Evolutionary conservation across 140 eudicot genomes (phyloP), one percentile per base, ranked within the genome.

Genomic region (Ambrosia hybrid): DNA sequence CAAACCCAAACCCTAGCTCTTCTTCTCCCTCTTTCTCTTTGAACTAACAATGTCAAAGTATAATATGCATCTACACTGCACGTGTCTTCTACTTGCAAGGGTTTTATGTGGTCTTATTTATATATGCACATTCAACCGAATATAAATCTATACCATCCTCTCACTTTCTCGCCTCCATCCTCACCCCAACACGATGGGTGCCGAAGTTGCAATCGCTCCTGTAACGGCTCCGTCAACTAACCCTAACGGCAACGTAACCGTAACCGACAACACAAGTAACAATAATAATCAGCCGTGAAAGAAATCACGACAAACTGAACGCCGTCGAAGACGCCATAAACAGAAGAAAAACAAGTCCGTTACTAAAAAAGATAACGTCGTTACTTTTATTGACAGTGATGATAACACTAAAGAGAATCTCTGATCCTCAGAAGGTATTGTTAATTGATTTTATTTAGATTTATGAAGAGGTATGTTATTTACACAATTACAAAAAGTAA

Each of bases 261-360:
- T 57, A 21, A 57, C 30, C 36, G 37, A 21, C 38, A 57, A 57
- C 34, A 56, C 16, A 16, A 55, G 2, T 3, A 26, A 41, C 7
- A 41, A 72, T 65, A 75, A 2, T 0, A 16, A 30, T 56, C 78
- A 68, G 49, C 66, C 60, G 12, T 36, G 78, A 49, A 91, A 85
- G 82, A 92, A 89, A 72, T 83, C 91, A 21, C 81, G 85, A 41
- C 96, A 89, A 66, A 77, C 78, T 46, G 98, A 89, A 74, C 83
- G 92, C 36, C 89, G 96, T 26, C 82, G 98, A 52, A 86, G 98
- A 80, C 85, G 98, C 26, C 95, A 96, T 57, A 92, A 92, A 70
- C 92, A 89, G 89, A 92, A 92, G 89, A 92, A 92, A 83, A 92
- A 89, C 81, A 92, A 87, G 73, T 70, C 78, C 14, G 67, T 9